phyloP scores from a whole-genome alignment of 805 yeast genomes.

The Lipomyces orientalis region DNA sequence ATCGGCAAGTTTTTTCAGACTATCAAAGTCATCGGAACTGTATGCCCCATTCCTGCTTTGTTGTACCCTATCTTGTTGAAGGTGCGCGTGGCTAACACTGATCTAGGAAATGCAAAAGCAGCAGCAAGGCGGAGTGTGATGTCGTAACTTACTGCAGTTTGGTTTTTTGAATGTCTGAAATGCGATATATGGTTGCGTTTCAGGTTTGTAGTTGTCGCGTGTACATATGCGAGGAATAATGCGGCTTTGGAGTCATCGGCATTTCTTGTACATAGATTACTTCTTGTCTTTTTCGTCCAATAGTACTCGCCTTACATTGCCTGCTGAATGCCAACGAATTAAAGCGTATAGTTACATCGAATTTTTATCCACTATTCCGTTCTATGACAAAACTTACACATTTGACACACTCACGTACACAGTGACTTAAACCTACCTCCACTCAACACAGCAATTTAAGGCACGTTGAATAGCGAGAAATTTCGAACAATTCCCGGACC shows the following conservation, averaged over 20 bases:
- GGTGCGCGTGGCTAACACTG: not conserved
- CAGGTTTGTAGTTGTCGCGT: not conserved
- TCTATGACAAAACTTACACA: not conserved
- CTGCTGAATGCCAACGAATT: not conserved
- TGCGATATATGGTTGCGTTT: not conserved
- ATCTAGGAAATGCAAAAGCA: slow-evolving; percentile 28
- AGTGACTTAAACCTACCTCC: not conserved
- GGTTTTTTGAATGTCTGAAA: not conserved
- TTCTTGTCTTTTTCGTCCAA: not conserved
- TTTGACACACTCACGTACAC: not conserved
- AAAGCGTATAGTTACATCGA: not conserved
- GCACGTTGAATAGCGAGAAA: slow-evolving; percentile 91
- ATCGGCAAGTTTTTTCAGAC: slow-evolving; percentile 75
- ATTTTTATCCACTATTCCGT: not conserved
- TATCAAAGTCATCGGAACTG: slow-evolving; percentile 31
- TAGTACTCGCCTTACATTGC: not conserved
- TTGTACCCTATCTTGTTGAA: not conserved
- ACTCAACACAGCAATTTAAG: slow-evolving; percentile 50
- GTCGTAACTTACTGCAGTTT: not conserved
- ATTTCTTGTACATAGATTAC: slow-evolving; percentile 2
- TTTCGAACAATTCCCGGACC: slow-evolving; percentile 98
- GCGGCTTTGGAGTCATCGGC: not conserved
- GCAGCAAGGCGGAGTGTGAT: slow-evolving; percentile 12
- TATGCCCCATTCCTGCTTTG: slow-evolving; percentile 12
- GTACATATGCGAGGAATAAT: not conserved